These are phyloP conservation scores for Raffaelea deltoideospora DNA, from an alignment of 2,329 filamentous ascomycete species.

Conservation along the genomic window DNA sequence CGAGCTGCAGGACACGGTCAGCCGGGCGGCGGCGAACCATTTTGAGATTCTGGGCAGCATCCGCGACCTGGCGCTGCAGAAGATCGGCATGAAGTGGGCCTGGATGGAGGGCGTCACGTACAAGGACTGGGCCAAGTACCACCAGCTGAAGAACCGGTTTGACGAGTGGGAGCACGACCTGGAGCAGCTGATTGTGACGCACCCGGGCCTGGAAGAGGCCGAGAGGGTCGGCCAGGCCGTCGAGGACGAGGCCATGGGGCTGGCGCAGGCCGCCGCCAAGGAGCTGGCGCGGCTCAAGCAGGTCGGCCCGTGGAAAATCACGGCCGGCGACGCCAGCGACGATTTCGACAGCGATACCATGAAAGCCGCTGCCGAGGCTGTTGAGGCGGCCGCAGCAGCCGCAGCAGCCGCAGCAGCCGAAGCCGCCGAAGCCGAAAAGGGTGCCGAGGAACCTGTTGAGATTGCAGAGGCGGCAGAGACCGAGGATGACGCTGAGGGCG, in stretches of 20 bases:
- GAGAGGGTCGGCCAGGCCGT: conserved; percentile 42
- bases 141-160: conserved; percentile 69
- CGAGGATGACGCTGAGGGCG: not conserved
- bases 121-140: conserved; percentile 93
- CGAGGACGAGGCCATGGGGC: conserved; percentile 64
- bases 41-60: conserved; percentile 72
- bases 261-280: conserved; percentile 63
- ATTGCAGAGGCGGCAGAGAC: conserved; percentile 1
- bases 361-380: conserved; percentile 38
- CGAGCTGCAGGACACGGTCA: conserved; percentile 53
- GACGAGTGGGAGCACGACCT: conserved; percentile 76
- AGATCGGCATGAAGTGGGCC: conserved; percentile 88
- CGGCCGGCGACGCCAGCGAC: conserved; percentile 55
- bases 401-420: conserved; percentile 15
- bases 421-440: conserved; percentile 11
- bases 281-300: conserved; percentile 72
- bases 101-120: conserved; percentile 94
- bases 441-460: conserved; percentile 10
- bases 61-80: conserved; percentile 70
- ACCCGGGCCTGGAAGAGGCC: conserved; percentile 55
- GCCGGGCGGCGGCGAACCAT: conserved; percentile 61
- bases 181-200: conserved; percentile 56
- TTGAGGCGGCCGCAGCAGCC: conserved; percentile 18
- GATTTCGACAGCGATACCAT: conserved; percentile 61
- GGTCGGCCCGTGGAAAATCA: conserved; percentile 71